Base-by-base conservation (phyloP, 1,139 yeast species). In the Yamadazyma sp. region DNA sequence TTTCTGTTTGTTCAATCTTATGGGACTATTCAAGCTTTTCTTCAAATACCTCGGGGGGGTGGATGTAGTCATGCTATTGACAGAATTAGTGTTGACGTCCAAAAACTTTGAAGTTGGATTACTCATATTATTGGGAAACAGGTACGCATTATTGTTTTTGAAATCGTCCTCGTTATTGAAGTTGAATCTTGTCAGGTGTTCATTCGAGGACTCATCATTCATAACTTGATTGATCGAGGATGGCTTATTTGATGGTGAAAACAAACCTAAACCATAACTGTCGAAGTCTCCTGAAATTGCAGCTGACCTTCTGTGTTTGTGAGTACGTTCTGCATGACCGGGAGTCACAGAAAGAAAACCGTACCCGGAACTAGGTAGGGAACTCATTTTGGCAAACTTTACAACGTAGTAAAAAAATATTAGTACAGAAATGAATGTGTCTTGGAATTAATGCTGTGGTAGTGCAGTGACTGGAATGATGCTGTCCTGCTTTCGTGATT, bases 271-370 rank as follows among this genome's bases (percentile, higher is more conserved):
- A 2, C 75, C 75, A 47, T 62, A 54, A 5, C 61, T 55, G 51
- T 83, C 89, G 54, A 83, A 82, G 54, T 83, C 89, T 0, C 88
- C 88, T 2, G 87, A 80, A 11, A 83, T 79, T 0, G 88, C 88
- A 18, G 85, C 84, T 0, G 88, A 82, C 36, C 91, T 62, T 50
- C 81, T 73, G 50, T 83, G 89, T 34, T 81, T 70, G 56, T 83
- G 89, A 2, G 77, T 73, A 47, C 78, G 66, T 50, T 66, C 49
- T 16, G 16, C 11, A 22, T 26, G 32, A 17, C 34, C 30, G n/a
- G 32, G 25, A 5, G 34, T 25, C 2, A 31, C 35, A 1, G 51
- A 44, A 25, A 61, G 58, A 36, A 64, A 60, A 5, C 20, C 31
- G 11, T 28, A 4, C 15, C 31, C 17, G 11, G 11, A 9, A 16